phyloP scores from a whole-genome alignment of 495 filamentous ascomycete species.

The Lophiostoma macrostomum region DNA sequence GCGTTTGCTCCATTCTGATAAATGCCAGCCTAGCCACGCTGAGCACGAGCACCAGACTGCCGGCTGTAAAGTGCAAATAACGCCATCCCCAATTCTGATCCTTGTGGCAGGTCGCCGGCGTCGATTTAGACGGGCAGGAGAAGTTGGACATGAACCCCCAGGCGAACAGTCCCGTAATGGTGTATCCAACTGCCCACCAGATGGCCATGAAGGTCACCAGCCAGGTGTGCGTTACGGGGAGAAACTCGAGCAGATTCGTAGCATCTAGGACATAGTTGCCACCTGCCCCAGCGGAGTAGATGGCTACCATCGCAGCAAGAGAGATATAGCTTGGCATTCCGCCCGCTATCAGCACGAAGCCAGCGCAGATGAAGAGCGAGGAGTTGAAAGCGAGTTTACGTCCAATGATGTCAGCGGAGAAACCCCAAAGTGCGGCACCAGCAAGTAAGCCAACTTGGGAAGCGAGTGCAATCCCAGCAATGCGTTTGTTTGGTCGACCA shows the following conservation, averaged over 20 bases:
- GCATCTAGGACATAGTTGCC: constrained; percentile 44
- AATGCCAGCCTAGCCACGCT: constrained; percentile 31
- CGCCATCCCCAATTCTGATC: constrained; percentile 42
- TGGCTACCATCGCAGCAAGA: constrained; percentile 40
- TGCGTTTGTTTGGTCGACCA: constrained; percentile 33
- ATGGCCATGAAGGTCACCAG: constrained; percentile 43
- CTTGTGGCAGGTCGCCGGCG: constrained; percentile 28
- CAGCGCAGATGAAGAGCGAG: constrained; percentile 42
- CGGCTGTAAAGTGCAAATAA: constrained; percentile 40
- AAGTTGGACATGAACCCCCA: constrained; percentile 46
- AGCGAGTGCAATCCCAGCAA: constrained; percentile 40
- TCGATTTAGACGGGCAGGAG: constrained; percentile 35
- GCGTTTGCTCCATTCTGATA: constrained; percentile 38
- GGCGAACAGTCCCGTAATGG: constrained; percentile 44
- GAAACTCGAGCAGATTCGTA: constrained; percentile 41
- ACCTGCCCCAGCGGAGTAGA: constrained; percentile 42
- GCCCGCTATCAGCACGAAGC: constrained; percentile 38
- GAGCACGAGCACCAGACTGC: constrained; percentile 36
- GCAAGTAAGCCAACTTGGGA: constrained; percentile 41
- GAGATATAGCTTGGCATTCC: constrained; percentile 40
- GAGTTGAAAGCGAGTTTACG: constrained; percentile 46
- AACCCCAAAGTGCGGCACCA: constrained; percentile 45
- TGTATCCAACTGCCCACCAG: constrained; percentile 44
- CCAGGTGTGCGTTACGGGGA: constrained; percentile 39
- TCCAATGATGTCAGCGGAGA: constrained; percentile 45